Evolutionary conservation across 2,329 filamentous ascomycete species (phyloP).

Genomic region (Magnaporthiopsis rhizophila): DNA sequence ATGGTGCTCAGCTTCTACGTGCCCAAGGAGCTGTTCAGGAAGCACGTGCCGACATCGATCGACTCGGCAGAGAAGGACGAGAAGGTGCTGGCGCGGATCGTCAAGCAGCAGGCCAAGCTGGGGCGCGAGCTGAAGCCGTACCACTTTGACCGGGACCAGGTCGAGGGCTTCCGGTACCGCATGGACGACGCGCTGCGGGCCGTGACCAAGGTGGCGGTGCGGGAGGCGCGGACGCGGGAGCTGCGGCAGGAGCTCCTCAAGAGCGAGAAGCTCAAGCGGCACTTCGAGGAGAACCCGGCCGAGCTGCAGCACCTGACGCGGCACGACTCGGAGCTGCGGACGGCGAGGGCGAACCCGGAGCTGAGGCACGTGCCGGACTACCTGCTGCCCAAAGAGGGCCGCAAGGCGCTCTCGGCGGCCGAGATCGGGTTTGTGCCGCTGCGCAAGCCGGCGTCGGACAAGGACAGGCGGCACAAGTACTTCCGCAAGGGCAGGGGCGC

Average conservation of each 20-base stretch:
- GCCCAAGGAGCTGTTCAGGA: conserved; percentile 71
- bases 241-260: conserved; percentile 84
- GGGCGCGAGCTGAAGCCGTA: conserved; percentile 82
- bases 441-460: conserved; percentile 40
- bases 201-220: conserved; percentile 81
- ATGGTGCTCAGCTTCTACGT: conserved; percentile 96
- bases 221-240: conserved; percentile 83
- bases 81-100: conserved; percentile 71
- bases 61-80: conserved; percentile 75
- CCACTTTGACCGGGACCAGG: conserved; percentile 87
- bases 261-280: conserved; percentile 86
- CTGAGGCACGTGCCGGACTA: conserved; percentile 94
- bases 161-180: conserved; percentile 90
- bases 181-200: conserved; percentile 87
- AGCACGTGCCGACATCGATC: conserved; percentile 81
- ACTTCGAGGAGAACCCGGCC: conserved; percentile 94
- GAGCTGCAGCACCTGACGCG: conserved; percentile 72
- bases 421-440: conserved; percentile 72
- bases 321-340: conserved; percentile 81
- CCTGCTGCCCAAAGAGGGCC: conserved; percentile 69
- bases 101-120: conserved; percentile 69
- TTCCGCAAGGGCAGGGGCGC: conserved; percentile 34
- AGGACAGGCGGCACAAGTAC: conserved; percentile 35
- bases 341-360: conserved; percentile 78
- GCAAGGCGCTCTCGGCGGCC: conserved; percentile 55